These are phyloP conservation scores for Kwoniella botswanensis DNA, from an alignment of 768 basidiomycete genomes.

Conservation along the genomic window DNA sequence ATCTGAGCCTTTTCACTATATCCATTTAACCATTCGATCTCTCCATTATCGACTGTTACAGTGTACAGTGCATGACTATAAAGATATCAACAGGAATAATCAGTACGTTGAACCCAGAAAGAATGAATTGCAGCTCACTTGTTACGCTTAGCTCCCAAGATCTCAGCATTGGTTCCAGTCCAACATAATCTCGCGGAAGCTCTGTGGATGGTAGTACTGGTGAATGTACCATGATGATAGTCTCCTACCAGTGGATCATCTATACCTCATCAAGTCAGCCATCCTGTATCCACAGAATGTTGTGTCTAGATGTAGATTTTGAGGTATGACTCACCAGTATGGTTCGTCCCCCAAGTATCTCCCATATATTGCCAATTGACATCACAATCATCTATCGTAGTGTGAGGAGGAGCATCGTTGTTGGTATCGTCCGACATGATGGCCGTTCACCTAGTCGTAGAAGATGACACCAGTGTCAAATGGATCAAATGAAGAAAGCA, in stretches of 20 bases:
- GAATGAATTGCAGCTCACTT: slow-evolving; percentile 34
- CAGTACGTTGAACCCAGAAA: too few relatives aligned
- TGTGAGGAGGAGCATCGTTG: slow-evolving; percentile 6
- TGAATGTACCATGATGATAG: slow-evolving; percentile 20
- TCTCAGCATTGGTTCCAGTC: slow-evolving; percentile 20
- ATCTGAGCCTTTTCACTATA: slow-evolving; percentile 12
- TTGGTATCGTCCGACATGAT: not conserved
- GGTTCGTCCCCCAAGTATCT: slow-evolving; percentile 24
- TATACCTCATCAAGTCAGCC: not conserved
- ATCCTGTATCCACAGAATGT: too few relatives aligned
- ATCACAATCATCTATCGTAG: slow-evolving; percentile 19
- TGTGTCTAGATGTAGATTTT: not conserved
- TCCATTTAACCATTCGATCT: slow-evolving; percentile 13
- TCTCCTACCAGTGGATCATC: slow-evolving; percentile 12
- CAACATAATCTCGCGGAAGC: slow-evolving; percentile 24
- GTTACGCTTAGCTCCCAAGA: slow-evolving; percentile 19
- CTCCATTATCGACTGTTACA: slow-evolving; percentile 14
- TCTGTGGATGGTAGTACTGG: slow-evolving; percentile 15
- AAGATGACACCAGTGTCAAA: too few relatives aligned
- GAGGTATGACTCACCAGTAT: slow-evolving; percentile 18
- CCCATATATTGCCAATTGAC: slow-evolving; percentile 8
- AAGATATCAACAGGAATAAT: not conserved
- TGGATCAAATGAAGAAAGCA: too few relatives aligned
- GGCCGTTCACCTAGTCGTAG: too few relatives aligned
- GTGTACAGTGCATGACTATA: slow-evolving; percentile 24